These are phyloP conservation scores for Lasiosphaeria miniovina DNA, from an alignment of 495 filamentous ascomycete species.

Conservation along the genomic window DNA sequence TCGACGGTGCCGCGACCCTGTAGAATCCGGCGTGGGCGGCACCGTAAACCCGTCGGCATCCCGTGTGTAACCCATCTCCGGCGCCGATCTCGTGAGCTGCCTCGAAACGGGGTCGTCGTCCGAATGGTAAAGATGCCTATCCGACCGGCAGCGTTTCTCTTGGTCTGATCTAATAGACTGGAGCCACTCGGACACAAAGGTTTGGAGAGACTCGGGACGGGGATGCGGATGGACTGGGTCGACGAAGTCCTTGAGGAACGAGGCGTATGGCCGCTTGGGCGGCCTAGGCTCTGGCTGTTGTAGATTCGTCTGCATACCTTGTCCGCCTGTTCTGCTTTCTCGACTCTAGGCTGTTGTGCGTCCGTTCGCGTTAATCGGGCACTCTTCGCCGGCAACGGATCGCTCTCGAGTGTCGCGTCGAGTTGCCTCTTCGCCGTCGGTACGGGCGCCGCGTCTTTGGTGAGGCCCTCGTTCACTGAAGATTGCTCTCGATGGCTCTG, in stretches of 20 bases:
- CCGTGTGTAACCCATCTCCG: slow-evolving; percentile 25
- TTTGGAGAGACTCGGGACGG: slow-evolving; percentile 24
- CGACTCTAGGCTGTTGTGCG: slow-evolving; percentile 17
- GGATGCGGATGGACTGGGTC: slow-evolving; percentile 22
- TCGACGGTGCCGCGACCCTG: neutral
- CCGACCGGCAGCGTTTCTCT: slow-evolving; percentile 30
- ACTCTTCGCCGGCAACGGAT: slow-evolving; percentile 23
- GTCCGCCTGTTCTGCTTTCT: slow-evolving; percentile 21
- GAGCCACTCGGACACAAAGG: slow-evolving; percentile 31
- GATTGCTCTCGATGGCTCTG: slow-evolving; percentile 18
- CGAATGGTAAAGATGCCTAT: slow-evolving; percentile 26
- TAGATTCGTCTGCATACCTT: slow-evolving; percentile 26
- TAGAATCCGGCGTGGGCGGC: slow-evolving; percentile 27
- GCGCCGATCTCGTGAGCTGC: slow-evolving; percentile 28
- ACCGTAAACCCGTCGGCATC: slow-evolving; percentile 27
- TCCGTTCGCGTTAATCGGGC: slow-evolving; percentile 22
- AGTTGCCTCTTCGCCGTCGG: slow-evolving; percentile 19
- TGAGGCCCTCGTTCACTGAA: slow-evolving; percentile 12
- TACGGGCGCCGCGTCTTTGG: slow-evolving; percentile 17
- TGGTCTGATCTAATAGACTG: slow-evolving; percentile 26
- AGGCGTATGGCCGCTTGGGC: slow-evolving; percentile 29
- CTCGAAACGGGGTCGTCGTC: slow-evolving; percentile 26
- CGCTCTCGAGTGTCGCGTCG: slow-evolving; percentile 21
- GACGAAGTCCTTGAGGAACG: slow-evolving; percentile 28
- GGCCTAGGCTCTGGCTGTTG: slow-evolving; percentile 28